Evolutionary conservation across 2,329 filamentous ascomycete genomes (phyloP), one percentile per base, ranked within the genome.

Genomic region (Penicillium sp.): DNA sequence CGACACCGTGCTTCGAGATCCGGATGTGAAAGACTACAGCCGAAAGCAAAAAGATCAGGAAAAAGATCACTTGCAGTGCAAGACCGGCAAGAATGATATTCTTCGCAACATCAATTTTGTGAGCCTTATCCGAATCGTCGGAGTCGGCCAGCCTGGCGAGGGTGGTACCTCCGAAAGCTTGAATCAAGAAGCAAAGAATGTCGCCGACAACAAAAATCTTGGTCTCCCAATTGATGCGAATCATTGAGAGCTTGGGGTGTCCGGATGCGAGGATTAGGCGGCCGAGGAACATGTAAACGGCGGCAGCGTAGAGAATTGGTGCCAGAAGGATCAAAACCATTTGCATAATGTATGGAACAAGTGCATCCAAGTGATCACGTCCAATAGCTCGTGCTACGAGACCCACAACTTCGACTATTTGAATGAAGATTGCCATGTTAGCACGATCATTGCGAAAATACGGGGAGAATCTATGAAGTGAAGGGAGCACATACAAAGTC

Each of bases 281-380:
- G 1, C 70, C 70, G 2, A 74, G 66, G 37, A 67, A 42, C 67
- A 68, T 71, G 59, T 71, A 71, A 8, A 71, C 61, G 0, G 60
- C 59, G 0, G 69, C 67, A 7, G 73, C 71, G 51, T 70, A 74
- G 0, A 76, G 58, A 11, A 69, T 64, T 0, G 73, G 73, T 0
- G 67, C 71, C 3, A 75, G 49, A 5, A 74, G 66, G 33, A 68
- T 44, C 11, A 56, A 33, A 18, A 56, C 29, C 26, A 28, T 37
- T 48, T 56, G 54, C 3, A 48, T n/a, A 10, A 47, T 47, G 46
- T 37, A 56, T 19, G 54, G 54, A 3, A 2, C 11, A 1, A 43
- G 13, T n/a, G 29, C 10, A 18, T 42, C 28, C 8, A 49, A 29
- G 13, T 56, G 49, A 8, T 40, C 26, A 39, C 39, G 33, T 28